Conservation (phyloP, 2,329 filamentous ascomycete genomes). For the Bertia moriformis region DNA sequence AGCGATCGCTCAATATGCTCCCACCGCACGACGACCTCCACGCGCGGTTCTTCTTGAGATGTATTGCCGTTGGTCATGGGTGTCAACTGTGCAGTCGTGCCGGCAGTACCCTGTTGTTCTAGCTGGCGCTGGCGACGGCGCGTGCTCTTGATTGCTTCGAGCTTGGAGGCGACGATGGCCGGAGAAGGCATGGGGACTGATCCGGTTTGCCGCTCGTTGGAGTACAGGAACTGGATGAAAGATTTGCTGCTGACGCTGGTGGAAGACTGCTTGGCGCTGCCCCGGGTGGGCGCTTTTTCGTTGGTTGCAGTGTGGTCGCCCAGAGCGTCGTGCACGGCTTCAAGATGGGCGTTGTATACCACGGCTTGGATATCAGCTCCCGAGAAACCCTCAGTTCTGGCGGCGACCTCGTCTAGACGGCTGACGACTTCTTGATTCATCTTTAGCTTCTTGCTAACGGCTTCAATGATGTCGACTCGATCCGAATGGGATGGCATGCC, state of each 20-base stretch:
- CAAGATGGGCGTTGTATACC: constrained; percentile 88
- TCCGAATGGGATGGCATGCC: constrained; percentile 73
- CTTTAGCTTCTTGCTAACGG: constrained; percentile 69
- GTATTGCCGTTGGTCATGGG: constrained; percentile 10
- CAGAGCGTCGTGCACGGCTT: constrained; percentile 89
- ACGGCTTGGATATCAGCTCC: constrained; percentile 90
- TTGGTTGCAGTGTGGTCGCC: constrained; percentile 35
- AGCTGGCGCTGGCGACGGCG: constrained; percentile 46
- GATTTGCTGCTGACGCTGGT: constrained; percentile 23
- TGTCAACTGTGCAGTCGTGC: constrained; percentile 6
- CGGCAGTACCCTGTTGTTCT: constrained; percentile 17
- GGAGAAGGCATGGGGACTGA: constrained; percentile 55
- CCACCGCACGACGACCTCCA: constrained; percentile 74
- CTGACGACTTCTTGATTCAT: constrained; percentile 52
- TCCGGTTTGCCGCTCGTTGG: constrained; percentile 32
- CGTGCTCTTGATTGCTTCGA: constrained; percentile 63
- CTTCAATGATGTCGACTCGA: constrained; percentile 72
- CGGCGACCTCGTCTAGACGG: constrained; percentile 51
- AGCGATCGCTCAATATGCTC: constrained; percentile 69
- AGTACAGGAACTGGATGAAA: constrained; percentile 77
- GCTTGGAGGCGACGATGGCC: constrained; percentile 65
- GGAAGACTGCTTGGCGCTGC: constrained; percentile 13
- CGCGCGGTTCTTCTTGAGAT: neutral
- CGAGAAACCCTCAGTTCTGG: constrained; percentile 73
- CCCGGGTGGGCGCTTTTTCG: constrained; percentile 20